phyloP scores from a whole-genome alignment of 225 moss, liverwort and hornwort genomes.

The Polytrichum formosum region DNA sequence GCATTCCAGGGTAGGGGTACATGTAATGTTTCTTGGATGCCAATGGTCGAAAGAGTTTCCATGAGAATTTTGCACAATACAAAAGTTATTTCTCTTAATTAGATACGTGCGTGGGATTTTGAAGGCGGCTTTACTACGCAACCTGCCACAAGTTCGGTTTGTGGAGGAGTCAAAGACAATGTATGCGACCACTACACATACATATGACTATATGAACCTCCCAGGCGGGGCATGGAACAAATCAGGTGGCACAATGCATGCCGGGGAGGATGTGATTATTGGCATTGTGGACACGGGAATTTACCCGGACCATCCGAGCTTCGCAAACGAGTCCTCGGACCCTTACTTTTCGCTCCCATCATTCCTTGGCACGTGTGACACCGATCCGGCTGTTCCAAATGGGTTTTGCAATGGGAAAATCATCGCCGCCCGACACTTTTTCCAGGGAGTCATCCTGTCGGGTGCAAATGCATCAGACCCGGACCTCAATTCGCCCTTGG shows the following conservation, averaged over 20 bases:
- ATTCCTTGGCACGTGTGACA: conserved; percentile 19
- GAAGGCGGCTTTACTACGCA: conserved; percentile 27
- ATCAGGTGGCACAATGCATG: conserved; percentile 17
- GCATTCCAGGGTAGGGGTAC: background rate
- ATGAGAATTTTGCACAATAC: background rate
- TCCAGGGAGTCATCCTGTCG: conserved; percentile 10
- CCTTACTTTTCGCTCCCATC: conserved; percentile 19
- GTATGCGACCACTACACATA: conserved; percentile 27
- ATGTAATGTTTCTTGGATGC: background rate
- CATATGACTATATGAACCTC: conserved; percentile 32
- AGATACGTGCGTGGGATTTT: background rate
- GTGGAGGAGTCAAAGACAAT: conserved; percentile 22
- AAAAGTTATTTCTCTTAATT: background rate
- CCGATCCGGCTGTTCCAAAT: conserved; percentile 21
- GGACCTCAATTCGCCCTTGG: conserved; percentile 32
- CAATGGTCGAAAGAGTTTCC: background rate
- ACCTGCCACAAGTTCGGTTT: conserved; percentile 15
- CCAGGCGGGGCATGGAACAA: conserved; percentile 40
- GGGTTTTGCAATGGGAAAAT: conserved; percentile 60
- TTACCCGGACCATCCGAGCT: conserved; percentile 50
- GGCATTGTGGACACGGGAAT: conserved; percentile 49
- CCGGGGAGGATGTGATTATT: conserved; percentile 47
- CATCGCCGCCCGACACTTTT: conserved; percentile 44
- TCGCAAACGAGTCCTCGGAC: conserved; percentile 21
- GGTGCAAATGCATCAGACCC: conserved; percentile 16